Conservation (phyloP, 148 eudicot species). For the Chenopodium album region DNA sequence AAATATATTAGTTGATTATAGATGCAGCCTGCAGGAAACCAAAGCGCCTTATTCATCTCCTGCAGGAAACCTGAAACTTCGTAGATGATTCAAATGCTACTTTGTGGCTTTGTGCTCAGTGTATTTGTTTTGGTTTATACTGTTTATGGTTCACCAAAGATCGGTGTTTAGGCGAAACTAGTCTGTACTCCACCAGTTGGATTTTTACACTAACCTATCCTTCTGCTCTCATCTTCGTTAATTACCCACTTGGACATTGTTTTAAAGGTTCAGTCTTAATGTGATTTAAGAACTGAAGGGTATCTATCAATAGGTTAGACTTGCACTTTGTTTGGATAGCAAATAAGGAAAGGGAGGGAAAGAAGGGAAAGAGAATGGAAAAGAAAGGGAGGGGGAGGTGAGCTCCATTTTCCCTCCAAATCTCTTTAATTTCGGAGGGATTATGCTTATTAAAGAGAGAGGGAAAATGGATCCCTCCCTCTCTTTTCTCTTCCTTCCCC, state of each 20-base stretch:
- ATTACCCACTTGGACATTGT: neutral
- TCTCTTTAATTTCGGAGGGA: no score
- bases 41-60: neutral
- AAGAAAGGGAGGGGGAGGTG: no score
- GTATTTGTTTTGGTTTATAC: neutral
- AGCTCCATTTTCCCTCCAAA: no score
- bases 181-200: no score
- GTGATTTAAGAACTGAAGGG: neutral
- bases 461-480: no score
- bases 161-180: no score
- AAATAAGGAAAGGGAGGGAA: no score
- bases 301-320: neutral
- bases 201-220: no score
- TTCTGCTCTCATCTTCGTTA: neutral
- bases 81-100: neutral
- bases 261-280: neutral
- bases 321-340: no score
- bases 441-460: no score
- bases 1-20: neutral
- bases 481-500: no score
- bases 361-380: no score
- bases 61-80: neutral
- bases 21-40: neutral
- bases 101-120: neutral
- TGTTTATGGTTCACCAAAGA: neutral